phyloP scores from a whole-genome alignment of 495 filamentous ascomycete genomes.

The Talaromyces ruber region DNA sequence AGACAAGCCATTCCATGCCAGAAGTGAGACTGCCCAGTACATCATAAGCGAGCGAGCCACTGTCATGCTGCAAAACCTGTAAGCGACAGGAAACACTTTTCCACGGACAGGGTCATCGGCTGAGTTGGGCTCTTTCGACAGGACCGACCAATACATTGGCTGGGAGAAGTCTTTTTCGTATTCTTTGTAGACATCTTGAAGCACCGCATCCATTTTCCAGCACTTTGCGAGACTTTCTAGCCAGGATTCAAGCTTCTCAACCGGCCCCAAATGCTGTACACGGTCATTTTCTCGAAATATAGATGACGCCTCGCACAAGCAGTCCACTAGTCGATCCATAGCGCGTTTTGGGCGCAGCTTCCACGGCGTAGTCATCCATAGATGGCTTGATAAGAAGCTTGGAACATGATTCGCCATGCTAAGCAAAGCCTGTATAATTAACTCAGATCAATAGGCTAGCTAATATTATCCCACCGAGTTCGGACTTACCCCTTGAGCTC shows the following conservation, averaged over 20 bases:
- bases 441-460: background rate
- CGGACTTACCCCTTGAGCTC: conserved; percentile 17
- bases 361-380: conserved; percentile 23
- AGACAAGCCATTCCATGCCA: conserved; percentile 18
- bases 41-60: conserved; percentile 21
- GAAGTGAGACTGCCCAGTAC: conserved; percentile 20
- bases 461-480: background rate
- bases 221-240: conserved; percentile 10
- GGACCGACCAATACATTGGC: conserved; percentile 20
- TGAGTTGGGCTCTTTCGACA: conserved; percentile 12
- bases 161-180: conserved; percentile 10
- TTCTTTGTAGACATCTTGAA: conserved; percentile 15
- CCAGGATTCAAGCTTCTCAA: conserved; percentile 4
- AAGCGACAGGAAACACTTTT: conserved; percentile 22
- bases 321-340: conserved; percentile 18
- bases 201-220: conserved; percentile 18
- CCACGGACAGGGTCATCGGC: background rate
- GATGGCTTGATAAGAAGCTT: conserved; percentile 17
- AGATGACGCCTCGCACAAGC: conserved; percentile 14
- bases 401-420: conserved; percentile 9
- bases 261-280: conserved; percentile 5
- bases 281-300: conserved; percentile 13
- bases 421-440: conserved; percentile 9
- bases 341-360: conserved; percentile 11
- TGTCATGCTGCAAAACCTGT: conserved; percentile 16